Base-by-base conservation (phyloP, 495 filamentous ascomycete species). In the Annulohypoxylon bovei region DNA sequence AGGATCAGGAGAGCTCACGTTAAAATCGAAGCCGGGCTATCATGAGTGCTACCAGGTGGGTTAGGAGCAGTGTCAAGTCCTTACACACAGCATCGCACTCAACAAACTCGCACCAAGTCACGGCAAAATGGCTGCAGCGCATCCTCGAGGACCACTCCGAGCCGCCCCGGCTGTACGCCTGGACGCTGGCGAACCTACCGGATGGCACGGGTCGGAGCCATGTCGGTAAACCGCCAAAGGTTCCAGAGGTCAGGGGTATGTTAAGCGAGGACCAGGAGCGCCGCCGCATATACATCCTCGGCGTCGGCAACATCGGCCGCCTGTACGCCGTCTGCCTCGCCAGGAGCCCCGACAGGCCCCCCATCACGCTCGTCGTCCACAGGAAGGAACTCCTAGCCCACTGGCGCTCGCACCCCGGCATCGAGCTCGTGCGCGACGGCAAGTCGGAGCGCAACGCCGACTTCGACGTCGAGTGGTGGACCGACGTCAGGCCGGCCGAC, bases 401-500 rank as follows among this genome's bases (percentile, higher is more conserved):
- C 9, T 88, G 84, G 77, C 22, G 60, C 39, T 40, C 72, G 3
- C 35, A 62, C 57, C 75, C 76, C 0, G 79, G 75, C 0, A 72
- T 82, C 61, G 73, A 78, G 62, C 68, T 79, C n/a, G 75, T 70
- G 50, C 72, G 79, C 16, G 62, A 67, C 32, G 80, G 75, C 6
- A 20, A 58, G 23, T 33, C 47, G 14, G 83, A 87, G 28, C 66
- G 69, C 14, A 74, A 78, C 6, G 65, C 68, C 4, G 83, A 80
- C 12, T 88, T 86, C 67, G 84, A 89, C 22, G 75, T 85, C 27
- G 89, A 91, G 69, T 75, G 62, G 78, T 80, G 79, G 80, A 79
- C 80, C 14, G 76, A 79, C 4, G 35, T 69, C 25, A 20, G 54
- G 57, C 80, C 80, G 49, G 0, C 27, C 6, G n/a, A 25, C 4